Evolutionary conservation across 164 flowering plant species (phyloP).

Genomic region (Brasenia schreberi): DNA sequence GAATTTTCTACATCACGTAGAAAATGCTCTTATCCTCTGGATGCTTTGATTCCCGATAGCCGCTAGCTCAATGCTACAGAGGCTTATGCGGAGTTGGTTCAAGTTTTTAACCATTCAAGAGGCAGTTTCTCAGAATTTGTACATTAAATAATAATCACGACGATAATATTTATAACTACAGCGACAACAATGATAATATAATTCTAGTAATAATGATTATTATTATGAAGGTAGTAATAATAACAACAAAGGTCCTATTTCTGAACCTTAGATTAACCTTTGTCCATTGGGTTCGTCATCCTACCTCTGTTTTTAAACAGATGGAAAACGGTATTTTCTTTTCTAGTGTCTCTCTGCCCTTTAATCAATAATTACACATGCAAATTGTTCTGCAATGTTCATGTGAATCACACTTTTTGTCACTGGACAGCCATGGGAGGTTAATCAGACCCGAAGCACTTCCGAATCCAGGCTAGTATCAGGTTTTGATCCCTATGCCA

Average conservation of each 20-base stretch:
- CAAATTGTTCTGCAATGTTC: background rate
- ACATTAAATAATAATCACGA: too few species aligned
- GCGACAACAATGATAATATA: too few species aligned
- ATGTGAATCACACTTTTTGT: conserved; percentile 1
- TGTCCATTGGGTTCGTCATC: background rate
- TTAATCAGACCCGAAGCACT: conserved; percentile 24
- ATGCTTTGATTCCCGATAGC: too few species aligned
- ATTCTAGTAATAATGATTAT: too few species aligned
- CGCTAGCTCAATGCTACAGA: too few species aligned
- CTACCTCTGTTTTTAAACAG: background rate
- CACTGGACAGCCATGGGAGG: conserved; percentile 74
- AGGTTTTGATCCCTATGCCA: conserved; percentile 20
- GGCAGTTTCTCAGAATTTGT: too few species aligned
- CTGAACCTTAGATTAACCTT: background rate
- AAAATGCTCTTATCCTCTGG: too few species aligned
- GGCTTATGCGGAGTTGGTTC: too few species aligned
- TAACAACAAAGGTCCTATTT: background rate
- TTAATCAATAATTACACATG: background rate
- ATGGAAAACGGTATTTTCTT: background rate
- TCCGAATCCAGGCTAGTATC: conserved; percentile 22
- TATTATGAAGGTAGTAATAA: too few species aligned
- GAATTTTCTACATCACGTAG: too few species aligned
- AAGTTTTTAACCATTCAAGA: too few species aligned
- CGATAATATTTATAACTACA: too few species aligned
- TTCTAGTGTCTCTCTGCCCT: background rate